A percentile compares a stretch with the other conserved stretches of the same genome.
Conservation (phyloP, 2,329 filamentous ascomycete genomes). For the Pyricularia pennisetigena region DNA sequence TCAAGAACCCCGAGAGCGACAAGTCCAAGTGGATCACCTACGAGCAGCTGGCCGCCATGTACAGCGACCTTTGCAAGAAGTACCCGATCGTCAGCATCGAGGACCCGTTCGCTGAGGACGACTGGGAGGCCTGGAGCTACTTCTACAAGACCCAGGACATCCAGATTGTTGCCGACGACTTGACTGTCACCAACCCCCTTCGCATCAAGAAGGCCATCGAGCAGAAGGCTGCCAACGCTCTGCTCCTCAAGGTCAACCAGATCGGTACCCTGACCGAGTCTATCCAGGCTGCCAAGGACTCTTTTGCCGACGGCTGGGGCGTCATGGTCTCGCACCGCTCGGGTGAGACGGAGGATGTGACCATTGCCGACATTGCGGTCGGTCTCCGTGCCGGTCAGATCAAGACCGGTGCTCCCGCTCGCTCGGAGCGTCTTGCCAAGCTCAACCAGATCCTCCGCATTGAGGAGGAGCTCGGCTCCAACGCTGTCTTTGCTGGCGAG, state of each 20-base stretch:
- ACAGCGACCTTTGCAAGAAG: slow-evolving; percentile 80
- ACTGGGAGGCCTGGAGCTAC: slow-evolving; percentile 99
- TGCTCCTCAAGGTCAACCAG: slow-evolving; percentile 99
- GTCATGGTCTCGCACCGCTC: slow-evolving; percentile 99
- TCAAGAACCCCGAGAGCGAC: slow-evolving; percentile 99
- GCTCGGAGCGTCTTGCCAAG: slow-evolving; percentile 97
- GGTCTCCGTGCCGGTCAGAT: slow-evolving; percentile 96
- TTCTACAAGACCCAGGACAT: slow-evolving; percentile 99
- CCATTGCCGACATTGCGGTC: slow-evolving; percentile 95
- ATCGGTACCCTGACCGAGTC: slow-evolving; percentile 98
- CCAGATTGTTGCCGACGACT: slow-evolving; percentile 96
- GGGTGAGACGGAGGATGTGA: slow-evolving; percentile 99
- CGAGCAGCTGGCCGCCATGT: slow-evolving; percentile 88
- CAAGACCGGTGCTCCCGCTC: slow-evolving; percentile 94
- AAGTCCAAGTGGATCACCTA: slow-evolving; percentile 96
- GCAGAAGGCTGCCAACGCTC: slow-evolving; percentile 95
- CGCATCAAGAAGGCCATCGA: slow-evolving; percentile 99
- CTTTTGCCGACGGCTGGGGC: slow-evolving; percentile 89
- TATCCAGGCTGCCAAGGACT: slow-evolving; percentile 98
- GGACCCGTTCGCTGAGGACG: slow-evolving; percentile 98
- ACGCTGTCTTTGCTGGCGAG: slow-evolving; percentile 82
- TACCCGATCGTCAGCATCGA: slow-evolving; percentile 99
- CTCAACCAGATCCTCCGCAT: slow-evolving; percentile 99
- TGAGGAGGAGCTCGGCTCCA: slow-evolving; percentile 93
- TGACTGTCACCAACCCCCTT: slow-evolving; percentile 97